Base-by-base conservation (phyloP, 306 rosid species). In the Trifolium pratense region DNA sequence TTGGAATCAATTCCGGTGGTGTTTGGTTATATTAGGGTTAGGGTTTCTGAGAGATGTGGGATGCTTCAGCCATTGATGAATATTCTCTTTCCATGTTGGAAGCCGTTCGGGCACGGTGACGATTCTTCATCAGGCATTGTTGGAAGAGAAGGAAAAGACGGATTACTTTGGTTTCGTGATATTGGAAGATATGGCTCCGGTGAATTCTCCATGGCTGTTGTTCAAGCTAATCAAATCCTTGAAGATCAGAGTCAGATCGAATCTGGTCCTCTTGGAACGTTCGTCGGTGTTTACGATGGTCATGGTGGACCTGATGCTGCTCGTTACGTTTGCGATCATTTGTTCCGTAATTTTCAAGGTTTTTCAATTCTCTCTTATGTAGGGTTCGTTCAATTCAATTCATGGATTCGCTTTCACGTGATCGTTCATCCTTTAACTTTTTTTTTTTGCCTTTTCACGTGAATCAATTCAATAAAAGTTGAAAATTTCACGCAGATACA, bases 41-140 rank as follows among this genome's bases (percentile, higher is more conserved):
- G 92, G 87, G 86, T 79, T 87, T 82, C 86, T 81, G 92, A 90
- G 97, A 84, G 87, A 92, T 90, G 98, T 92, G 91, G 98, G 80
- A 92, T 92, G 93, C 91, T 83, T 76, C 91, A 81, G 80, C 86
- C 88, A 84, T 86, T 86, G 70, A 92, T 90, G 98, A 92, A 87
- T 88, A 88, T 88, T 48, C 67, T 92, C 94, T 83, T 92, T 71
- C 91, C 84, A 6, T 90, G 96, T 80, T 90, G 85, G 91, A 88
- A 81, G 89, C 98, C 98, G 52, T 82, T 87, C 83, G 89, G 86
- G 87, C 85, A 37, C 40, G 78, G 57, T 53, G 77, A 64, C 81
- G 86, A 85, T 17, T 9, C 77, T 61, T 62, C 88, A 2, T 31
- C 79, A 14, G 85, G 85, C 42, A 61, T 78, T 63, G 89, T 70